phyloP scores from a whole-genome alignment of 495 filamentous ascomycete species.

The Penicillium antarcticum region DNA sequence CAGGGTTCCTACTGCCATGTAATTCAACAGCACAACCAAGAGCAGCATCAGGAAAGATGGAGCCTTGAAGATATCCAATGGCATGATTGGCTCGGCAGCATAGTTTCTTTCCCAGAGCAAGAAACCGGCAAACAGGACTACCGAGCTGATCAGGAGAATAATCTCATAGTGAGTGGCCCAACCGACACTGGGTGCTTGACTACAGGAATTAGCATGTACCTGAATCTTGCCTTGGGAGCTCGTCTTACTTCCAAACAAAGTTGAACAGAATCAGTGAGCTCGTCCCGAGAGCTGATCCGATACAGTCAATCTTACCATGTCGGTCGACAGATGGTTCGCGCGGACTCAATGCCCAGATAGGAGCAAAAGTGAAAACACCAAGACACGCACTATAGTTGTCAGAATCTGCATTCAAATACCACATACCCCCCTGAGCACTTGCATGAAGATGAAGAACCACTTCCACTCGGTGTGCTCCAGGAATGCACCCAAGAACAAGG shows the following conservation, averaged over 20 bases:
- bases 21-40: slow-evolving; percentile 45
- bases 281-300: slow-evolving; percentile 46
- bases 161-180: slow-evolving; percentile 47
- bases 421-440: slow-evolving; percentile 1
- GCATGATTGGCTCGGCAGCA: slow-evolving; percentile 44
- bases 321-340: slow-evolving; percentile 37
- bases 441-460: slow-evolving; percentile 52
- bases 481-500: slow-evolving; percentile 41
- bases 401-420: neutral
- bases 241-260: slow-evolving; percentile 52
- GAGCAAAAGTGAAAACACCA: slow-evolving; percentile 28
- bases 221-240: neutral
- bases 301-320: slow-evolving; percentile 46
- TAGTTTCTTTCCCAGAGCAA: slow-evolving; percentile 44
- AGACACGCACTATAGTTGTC: slow-evolving; percentile 26
- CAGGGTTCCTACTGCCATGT: slow-evolving; percentile 49
- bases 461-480: slow-evolving; percentile 41
- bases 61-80: slow-evolving; percentile 47
- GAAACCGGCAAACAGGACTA: slow-evolving; percentile 39
- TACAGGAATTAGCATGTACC: slow-evolving; percentile 10
- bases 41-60: slow-evolving; percentile 48
- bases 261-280: slow-evolving; percentile 50
- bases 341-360: slow-evolving; percentile 31
- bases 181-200: slow-evolving; percentile 50
- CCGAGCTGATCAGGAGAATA: slow-evolving; percentile 38